Evolutionary conservation across 345 rosid species (phyloP).

Genomic region (Arabis hirsuta): DNA sequence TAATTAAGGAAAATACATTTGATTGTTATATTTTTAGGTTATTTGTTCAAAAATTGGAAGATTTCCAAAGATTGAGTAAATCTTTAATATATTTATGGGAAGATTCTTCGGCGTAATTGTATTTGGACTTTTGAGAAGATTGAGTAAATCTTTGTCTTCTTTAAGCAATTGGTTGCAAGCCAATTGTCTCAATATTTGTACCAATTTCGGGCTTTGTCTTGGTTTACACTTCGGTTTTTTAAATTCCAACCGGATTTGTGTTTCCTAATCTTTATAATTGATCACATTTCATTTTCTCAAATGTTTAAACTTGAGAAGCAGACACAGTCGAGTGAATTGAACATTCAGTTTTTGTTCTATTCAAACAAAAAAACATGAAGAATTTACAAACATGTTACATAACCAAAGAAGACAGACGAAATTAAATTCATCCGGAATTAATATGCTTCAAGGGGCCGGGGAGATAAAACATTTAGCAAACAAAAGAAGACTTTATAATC

Average conservation of each 20-base stretch:
- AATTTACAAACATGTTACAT: slow-evolving; percentile 27
- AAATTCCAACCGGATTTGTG: slow-evolving; percentile 4
- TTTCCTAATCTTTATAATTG: no score
- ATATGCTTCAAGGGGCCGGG: slow-evolving; percentile 15
- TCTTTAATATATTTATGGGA: no score
- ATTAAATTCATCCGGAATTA: slow-evolving; percentile 24
- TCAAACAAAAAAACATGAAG: slow-evolving; percentile 11
- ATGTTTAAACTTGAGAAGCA: not conserved
- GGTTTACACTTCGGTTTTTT: slow-evolving; percentile 11
- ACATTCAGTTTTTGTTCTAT: slow-evolving; percentile 22
- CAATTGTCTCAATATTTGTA: slow-evolving; percentile 21
- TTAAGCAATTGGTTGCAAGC: slow-evolving; percentile 24
- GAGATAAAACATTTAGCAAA: slow-evolving; percentile 2
- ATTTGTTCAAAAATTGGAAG: no score
- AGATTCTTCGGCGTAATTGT: no score
- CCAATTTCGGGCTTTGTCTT: slow-evolving; percentile 19
- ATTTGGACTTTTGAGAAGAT: no score
- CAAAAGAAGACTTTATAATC: slow-evolving; percentile 28
- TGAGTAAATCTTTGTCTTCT: no score
- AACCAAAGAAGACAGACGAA: not conserved
- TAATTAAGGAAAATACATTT: no score
- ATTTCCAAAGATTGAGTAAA: no score
- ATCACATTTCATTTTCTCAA: not conserved
- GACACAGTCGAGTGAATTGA: not conserved
- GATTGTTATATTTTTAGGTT: no score